These are phyloP conservation scores for Saitoella complicata DNA, from an alignment of 805 yeast genomes.

Conservation along the genomic window DNA sequence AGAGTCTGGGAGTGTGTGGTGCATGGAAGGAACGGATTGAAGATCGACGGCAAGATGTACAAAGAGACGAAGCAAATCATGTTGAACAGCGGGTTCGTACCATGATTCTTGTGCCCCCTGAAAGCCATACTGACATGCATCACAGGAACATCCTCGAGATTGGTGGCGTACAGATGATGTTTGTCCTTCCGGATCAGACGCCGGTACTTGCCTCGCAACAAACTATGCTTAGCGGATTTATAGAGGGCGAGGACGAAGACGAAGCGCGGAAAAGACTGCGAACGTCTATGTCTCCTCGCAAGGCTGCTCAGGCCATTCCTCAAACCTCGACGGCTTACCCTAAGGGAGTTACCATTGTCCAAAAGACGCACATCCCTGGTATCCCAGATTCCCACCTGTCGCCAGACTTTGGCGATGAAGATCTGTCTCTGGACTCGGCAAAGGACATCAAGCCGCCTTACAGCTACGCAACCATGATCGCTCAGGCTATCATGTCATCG, in stretches of 20 bases:
- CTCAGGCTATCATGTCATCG: slow-evolving; percentile 86
- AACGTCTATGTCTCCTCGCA: neutral
- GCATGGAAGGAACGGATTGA: slow-evolving; percentile 83
- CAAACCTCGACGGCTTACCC: slow-evolving; percentile 21
- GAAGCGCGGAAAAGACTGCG: no score
- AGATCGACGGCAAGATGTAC: slow-evolving; percentile 54
- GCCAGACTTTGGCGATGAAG: slow-evolving; percentile 18
- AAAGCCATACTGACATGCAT: no score
- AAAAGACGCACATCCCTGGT: slow-evolving; percentile 26
- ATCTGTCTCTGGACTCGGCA: slow-evolving; percentile 71
- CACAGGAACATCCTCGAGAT: slow-evolving; percentile 60
- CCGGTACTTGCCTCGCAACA: slow-evolving; percentile 6
- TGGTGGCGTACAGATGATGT: slow-evolving; percentile 98
- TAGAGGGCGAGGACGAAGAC: neutral
- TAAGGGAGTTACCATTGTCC: slow-evolving; percentile 27
- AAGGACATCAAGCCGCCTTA: slow-evolving; percentile 93
- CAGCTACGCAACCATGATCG: slow-evolving; percentile 94
- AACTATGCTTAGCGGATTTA: neutral
- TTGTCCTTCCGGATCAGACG: slow-evolving; percentile 65
- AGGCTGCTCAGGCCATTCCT: neutral
- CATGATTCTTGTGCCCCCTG: no score
- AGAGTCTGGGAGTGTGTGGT: slow-evolving; percentile 79
- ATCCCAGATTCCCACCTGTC: slow-evolving; percentile 15
- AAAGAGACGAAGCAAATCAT: slow-evolving; percentile 27
- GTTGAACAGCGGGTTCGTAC: slow-evolving; percentile 49